These are phyloP conservation scores for Candida boidinii DNA, from an alignment of 805 yeast species.

Conservation along the genomic window DNA sequence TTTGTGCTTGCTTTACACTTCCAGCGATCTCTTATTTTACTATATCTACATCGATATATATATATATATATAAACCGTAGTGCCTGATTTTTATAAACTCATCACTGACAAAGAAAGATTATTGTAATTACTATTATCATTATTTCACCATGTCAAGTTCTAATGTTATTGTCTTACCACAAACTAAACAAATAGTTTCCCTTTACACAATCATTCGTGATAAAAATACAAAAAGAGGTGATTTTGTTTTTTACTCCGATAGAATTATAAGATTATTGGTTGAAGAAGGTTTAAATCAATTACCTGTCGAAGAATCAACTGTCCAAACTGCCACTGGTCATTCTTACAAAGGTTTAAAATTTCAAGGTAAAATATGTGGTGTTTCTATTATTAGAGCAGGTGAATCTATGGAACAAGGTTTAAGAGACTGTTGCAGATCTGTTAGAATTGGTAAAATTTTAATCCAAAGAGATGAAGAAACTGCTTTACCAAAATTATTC, in stretches of 20 bases:
- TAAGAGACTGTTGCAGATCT: constrained; percentile 93
- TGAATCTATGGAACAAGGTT: constrained; percentile 97
- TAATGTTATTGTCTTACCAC: constrained; percentile 69
- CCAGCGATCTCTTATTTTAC: too few species aligned
- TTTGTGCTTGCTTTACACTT: too few species aligned
- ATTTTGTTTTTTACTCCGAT: constrained; percentile 92
- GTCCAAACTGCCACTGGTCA: constrained; percentile 75
- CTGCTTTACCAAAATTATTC: constrained; percentile 84
- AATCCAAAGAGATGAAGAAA: constrained; percentile 97
- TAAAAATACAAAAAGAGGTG: constrained; percentile 72
- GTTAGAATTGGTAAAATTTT: constrained; percentile 94
- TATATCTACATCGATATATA: too few species aligned
- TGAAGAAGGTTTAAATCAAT: constrained; percentile 89
- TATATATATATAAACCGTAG: too few species aligned
- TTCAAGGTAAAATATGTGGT: constrained; percentile 92
- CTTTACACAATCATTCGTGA: constrained; percentile 82
- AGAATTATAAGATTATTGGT: constrained; percentile 89
- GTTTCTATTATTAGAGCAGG: constrained; percentile 98
- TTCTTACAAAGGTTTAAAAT: constrained; percentile 65
- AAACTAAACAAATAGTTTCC: constrained; percentile 83
- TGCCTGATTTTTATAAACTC: too few species aligned
- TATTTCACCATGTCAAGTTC: too few species aligned
- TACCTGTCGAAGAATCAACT: constrained; percentile 68
- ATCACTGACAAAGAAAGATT: too few species aligned
- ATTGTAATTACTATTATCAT: too few species aligned